Evolutionary conservation across 139 green algal genomes (phyloP).

Genomic region (Limnomonas spitsbergensis): DNA sequence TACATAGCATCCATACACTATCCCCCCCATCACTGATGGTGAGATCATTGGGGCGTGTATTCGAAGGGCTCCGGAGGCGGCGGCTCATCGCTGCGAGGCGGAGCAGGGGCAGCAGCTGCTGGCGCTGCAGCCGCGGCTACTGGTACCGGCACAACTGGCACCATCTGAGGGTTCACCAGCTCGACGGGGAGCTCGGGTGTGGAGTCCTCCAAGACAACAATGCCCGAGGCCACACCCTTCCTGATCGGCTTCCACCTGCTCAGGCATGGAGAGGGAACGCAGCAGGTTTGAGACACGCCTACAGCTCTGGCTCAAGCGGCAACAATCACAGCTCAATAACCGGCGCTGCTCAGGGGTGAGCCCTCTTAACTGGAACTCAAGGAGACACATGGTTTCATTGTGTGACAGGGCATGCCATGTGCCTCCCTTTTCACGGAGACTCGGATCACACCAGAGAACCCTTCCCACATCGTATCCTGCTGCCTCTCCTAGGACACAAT

Average conservation of each 20-base stretch:
- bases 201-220: conserved; percentile 27
- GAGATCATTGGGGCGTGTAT: conserved; percentile 52
- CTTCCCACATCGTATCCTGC: no score
- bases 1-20: no score
- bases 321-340: no score
- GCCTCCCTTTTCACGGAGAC: no score
- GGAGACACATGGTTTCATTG: no score
- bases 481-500: no score
- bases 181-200: conserved; percentile 41
- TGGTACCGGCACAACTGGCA: neutral
- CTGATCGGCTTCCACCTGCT: conserved; percentile 62
- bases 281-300: neutral
- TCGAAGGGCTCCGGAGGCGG: conserved; percentile 78
- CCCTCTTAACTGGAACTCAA: no score
- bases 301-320: conserved; percentile 11
- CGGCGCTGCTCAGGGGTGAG: no score
- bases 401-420: no score
- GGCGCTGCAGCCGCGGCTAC: conserved; percentile 17
- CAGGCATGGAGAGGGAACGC: neutral
- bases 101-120: conserved; percentile 18
- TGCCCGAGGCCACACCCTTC: conserved; percentile 23
- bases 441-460: no score
- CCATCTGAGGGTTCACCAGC: conserved; percentile 18
- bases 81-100: conserved; percentile 60
- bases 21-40: no score